These are phyloP conservation scores for Botrytis aclada DNA, from an alignment of 2,329 filamentous ascomycete species.

Conservation along the genomic window DNA sequence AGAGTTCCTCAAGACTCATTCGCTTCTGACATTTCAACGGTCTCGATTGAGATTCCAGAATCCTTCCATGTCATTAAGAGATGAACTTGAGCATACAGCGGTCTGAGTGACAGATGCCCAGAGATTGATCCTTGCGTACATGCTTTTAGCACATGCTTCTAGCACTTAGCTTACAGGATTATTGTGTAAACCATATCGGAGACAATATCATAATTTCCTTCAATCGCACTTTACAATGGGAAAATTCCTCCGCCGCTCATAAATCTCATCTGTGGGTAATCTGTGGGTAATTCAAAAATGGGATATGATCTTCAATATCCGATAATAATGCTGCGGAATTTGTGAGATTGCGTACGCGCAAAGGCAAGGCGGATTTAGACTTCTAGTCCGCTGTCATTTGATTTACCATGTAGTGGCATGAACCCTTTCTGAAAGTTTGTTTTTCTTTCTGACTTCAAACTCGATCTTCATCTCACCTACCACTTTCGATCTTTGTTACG, in stretches of 20 bases:
- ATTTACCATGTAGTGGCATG: not conserved
- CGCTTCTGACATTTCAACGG: not conserved
- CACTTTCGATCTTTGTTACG: not conserved
- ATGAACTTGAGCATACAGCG: not conserved
- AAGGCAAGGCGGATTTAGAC: conserved; percentile 7
- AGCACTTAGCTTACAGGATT: not conserved
- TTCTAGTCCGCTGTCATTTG: not conserved
- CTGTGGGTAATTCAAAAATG: not conserved
- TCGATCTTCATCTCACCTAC: conserved; percentile 6
- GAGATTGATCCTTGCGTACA: not conserved
- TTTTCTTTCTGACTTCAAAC: not conserved
- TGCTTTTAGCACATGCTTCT: not conserved
- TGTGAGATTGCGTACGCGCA: not conserved
- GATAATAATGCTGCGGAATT: not conserved
- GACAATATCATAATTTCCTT: not conserved
- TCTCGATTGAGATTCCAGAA: not conserved
- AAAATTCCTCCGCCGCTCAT: not conserved
- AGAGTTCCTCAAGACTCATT: not conserved
- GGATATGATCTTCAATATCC: conserved; percentile 1
- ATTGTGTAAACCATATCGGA: not conserved
- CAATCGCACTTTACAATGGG: not conserved
- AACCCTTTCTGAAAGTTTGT: conserved; percentile 3
- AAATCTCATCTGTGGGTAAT: not conserved
- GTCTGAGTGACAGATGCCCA: not conserved
- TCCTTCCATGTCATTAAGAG: not conserved